A percentile compares a stretch with the other conserved stretches of the same genome.
phyloP scores from a whole-genome alignment of 2,329 filamentous ascomycete genomes.

The Intubia oerlemansii region DNA sequence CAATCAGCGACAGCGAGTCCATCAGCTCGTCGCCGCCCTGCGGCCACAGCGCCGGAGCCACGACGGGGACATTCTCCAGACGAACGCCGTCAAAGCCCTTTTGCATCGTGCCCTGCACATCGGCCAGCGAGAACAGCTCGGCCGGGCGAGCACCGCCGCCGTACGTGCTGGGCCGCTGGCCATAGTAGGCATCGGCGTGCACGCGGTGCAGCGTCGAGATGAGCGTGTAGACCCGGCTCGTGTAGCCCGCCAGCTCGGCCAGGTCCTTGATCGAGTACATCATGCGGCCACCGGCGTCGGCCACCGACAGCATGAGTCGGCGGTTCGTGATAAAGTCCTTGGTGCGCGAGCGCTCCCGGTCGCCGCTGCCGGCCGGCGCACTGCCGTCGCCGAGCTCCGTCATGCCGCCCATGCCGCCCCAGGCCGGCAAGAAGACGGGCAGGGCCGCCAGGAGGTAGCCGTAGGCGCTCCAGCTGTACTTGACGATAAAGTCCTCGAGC shows the following conservation, averaged over 20 bases:
- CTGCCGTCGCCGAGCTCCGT: constrained; percentile 35
- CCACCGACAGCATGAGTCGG: constrained; percentile 87
- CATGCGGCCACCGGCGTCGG: constrained; percentile 90
- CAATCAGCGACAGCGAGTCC: constrained; percentile 71
- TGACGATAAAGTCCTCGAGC: constrained; percentile 91
- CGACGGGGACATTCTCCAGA: constrained; percentile 79
- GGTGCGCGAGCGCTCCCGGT: constrained; percentile 69
- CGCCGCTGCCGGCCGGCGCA: constrained; percentile 16
- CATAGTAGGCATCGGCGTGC: constrained; percentile 70
- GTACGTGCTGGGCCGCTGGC: constrained; percentile 12
- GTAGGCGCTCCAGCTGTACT: constrained; percentile 97
- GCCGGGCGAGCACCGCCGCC: constrained; percentile 24
- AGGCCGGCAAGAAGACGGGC: constrained; percentile 82
- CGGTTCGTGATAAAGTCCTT: constrained; percentile 99
- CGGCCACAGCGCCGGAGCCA: constrained; percentile 74
- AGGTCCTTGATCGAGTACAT: constrained; percentile 99
- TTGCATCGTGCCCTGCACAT: constrained; percentile 84
- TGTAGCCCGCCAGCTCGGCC: constrained; percentile 87
- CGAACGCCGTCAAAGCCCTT: constrained; percentile 89
- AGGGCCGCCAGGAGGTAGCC: constrained; percentile 86
- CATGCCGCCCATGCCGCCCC: constrained; percentile 65
- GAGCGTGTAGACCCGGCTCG: constrained; percentile 83
- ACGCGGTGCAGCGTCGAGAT: constrained; percentile 89
- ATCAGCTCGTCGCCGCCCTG: constrained; percentile 81
- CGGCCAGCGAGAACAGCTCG: constrained; percentile 74